Evolutionary conservation across 768 basidiomycete genomes (phyloP).

Genomic region (Punctularia strigosozonata): DNA sequence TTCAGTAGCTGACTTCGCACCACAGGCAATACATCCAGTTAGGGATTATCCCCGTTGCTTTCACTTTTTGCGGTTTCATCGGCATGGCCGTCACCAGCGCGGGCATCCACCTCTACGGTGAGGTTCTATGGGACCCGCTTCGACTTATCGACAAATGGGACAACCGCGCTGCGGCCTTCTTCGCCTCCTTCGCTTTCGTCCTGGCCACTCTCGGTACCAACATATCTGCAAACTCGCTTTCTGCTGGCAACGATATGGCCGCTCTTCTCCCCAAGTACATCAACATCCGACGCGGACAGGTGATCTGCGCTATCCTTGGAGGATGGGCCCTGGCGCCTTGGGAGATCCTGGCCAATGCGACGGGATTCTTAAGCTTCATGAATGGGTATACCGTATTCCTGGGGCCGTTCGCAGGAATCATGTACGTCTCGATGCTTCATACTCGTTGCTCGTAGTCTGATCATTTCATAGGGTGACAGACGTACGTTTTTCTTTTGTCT

Average conservation of each 20-base stretch:
- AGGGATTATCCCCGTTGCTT: constrained; percentile 63
- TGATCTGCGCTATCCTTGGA: constrained; percentile 71
- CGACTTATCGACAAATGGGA: constrained; percentile 71
- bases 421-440: no score
- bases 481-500: no score
- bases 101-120: constrained; percentile 59
- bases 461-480: no score
- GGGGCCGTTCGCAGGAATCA: constrained; percentile 74
- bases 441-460: no score
- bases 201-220: constrained; percentile 64
- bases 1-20: neutral
- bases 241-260: constrained; percentile 78
- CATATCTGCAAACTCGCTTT: constrained; percentile 68
- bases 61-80: constrained; percentile 66
- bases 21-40: constrained; percentile 63
- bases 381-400: constrained; percentile 79
- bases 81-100: constrained; percentile 78
- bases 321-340: constrained; percentile 84
- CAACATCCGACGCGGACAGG: constrained; percentile 66
- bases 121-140: constrained; percentile 62
- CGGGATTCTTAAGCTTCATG: constrained; percentile 69
- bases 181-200: constrained; percentile 63
- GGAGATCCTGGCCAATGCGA: constrained; percentile 64
- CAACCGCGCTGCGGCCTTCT: constrained; percentile 80
- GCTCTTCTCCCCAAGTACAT: constrained; percentile 65